A percentile compares a stretch with the other conserved stretches of the same genome.
Conservation (phyloP, 768 basidiomycete species). For the Holtermanniella nyarrowii region DNA sequence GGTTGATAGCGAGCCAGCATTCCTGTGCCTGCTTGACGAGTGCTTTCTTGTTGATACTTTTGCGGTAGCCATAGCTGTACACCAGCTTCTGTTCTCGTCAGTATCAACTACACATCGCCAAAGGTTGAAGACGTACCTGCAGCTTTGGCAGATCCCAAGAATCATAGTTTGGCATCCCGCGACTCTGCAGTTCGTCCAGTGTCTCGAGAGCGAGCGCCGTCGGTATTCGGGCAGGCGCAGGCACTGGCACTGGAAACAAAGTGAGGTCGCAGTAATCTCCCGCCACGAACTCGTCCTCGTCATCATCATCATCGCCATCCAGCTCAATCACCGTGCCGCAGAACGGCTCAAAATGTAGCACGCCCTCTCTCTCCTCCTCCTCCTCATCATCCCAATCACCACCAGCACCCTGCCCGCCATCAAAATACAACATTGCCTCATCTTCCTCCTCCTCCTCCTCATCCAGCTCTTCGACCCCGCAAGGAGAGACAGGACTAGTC, state of each 20-base stretch:
- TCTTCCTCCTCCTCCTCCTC: too few relatives aligned
- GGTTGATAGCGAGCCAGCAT: slow-evolving; percentile 28
- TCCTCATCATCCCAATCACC: slow-evolving; percentile 2
- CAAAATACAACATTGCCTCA: neutral
- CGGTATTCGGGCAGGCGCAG: too few relatives aligned
- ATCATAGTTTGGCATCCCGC: slow-evolving; percentile 31
- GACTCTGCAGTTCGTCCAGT: slow-evolving; percentile 5
- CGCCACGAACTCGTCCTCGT: slow-evolving; percentile 2
- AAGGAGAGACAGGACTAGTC: neutral
- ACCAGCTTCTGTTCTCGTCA: slow-evolving; percentile 6
- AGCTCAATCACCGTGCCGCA: too few relatives aligned
- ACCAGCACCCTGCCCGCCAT: neutral
- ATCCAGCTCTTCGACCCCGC: too few relatives aligned
- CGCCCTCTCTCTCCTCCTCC: slow-evolving; percentile 20
- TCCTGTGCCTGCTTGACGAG: slow-evolving; percentile 16
- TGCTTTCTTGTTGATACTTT: slow-evolving; percentile 8
- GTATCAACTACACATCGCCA: slow-evolving; percentile 1
- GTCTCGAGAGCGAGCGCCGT: too few relatives aligned
- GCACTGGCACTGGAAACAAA: too few relatives aligned
- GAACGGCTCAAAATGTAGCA: slow-evolving; percentile 16
- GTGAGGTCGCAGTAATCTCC: slow-evolving; percentile 19
- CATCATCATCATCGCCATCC: slow-evolving; percentile 7
- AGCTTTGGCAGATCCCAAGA: slow-evolving; percentile 19
- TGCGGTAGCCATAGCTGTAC: slow-evolving; percentile 17
- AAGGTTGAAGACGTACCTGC: slow-evolving; percentile 11